A percentile compares a stretch with the other conserved stretches of the same genome.
Conservation (phyloP, 192 early-diverging fungal genomes). For the Funneliformis mosseae region DNA sequence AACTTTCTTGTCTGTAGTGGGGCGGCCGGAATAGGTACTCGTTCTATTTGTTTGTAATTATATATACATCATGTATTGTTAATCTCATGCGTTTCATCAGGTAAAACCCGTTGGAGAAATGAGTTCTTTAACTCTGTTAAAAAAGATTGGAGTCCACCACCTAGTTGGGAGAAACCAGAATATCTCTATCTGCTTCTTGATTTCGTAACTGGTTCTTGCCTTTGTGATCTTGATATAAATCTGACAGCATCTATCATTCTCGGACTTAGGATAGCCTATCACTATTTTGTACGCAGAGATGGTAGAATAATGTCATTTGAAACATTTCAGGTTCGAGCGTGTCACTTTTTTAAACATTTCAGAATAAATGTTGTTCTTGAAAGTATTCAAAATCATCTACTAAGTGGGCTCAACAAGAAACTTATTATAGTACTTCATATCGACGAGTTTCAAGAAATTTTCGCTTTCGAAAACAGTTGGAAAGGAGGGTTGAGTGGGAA, state of each 20-base stretch:
- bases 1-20: too few species aligned
- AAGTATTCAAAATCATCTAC: too few species aligned
- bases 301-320: neutral
- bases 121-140: too few species aligned
- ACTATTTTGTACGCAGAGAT: neutral
- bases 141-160: too few species aligned
- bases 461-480: neutral
- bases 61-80: too few species aligned
- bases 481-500: neutral
- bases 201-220: too few species aligned
- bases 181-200: too few species aligned
- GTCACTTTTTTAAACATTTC: neutral
- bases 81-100: too few species aligned
- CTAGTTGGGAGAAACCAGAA: too few species aligned
- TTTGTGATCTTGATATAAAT: neutral
- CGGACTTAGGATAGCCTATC: neutral
- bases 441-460: neutral
- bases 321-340: neutral
- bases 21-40: too few species aligned
- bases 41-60: too few species aligned
- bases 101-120: too few species aligned
- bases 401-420: neutral
- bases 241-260: neutral
- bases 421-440: neutral
- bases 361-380: neutral